Evolutionary conservation across 139 green algal genomes (phyloP).

Genomic region (Mychonastes homosphaera): DNA sequence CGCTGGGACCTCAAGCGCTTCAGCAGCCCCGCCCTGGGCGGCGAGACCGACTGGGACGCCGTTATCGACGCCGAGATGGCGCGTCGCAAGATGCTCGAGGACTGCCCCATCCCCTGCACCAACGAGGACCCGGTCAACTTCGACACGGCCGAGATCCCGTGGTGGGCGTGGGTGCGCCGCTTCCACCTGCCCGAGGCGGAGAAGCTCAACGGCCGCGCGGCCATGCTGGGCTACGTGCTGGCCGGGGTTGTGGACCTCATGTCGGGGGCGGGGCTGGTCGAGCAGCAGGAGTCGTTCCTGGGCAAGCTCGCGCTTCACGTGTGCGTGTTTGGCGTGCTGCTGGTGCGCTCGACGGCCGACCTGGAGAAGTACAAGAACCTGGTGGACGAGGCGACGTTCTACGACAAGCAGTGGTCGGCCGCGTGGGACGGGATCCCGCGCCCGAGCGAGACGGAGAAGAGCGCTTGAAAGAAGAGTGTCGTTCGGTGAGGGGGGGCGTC

Average conservation of each 20-base stretch:
- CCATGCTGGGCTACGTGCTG: constrained; percentile 86
- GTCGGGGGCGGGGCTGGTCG: constrained; percentile 65
- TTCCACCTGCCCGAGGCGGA: constrained; percentile 94
- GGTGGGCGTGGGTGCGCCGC: constrained; percentile 86
- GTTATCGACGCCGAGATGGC: constrained; percentile 87
- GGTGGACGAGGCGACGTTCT: constrained; percentile 88
- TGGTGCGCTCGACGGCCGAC: constrained; percentile 48
- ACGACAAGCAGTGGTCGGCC: constrained; percentile 67
- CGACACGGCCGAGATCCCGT: constrained; percentile 85
- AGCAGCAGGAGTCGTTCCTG: constrained; percentile 87
- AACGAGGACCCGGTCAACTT: constrained; percentile 85
- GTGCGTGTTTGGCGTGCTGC: constrained; percentile 66
- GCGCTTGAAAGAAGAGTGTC: too few relatives aligned
- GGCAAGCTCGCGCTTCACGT: constrained; percentile 81
- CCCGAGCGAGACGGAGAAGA: constrained; percentile 52
- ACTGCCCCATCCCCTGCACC: constrained; percentile 60
- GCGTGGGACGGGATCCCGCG: constrained; percentile 61
- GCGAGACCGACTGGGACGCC: constrained; percentile 67
- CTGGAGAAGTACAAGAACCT: constrained; percentile 72
- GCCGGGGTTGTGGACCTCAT: constrained; percentile 67
- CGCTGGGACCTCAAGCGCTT: constrained; percentile 64
- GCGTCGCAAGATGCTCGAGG: constrained; percentile 74
- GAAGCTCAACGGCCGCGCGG: constrained; percentile 88
- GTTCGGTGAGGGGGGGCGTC: too few relatives aligned
- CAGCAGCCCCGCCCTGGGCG: constrained; percentile 13